These are phyloP conservation scores for Auriscalpium orientale DNA, from an alignment of 768 basidiomycete genomes.

Conservation along the genomic window DNA sequence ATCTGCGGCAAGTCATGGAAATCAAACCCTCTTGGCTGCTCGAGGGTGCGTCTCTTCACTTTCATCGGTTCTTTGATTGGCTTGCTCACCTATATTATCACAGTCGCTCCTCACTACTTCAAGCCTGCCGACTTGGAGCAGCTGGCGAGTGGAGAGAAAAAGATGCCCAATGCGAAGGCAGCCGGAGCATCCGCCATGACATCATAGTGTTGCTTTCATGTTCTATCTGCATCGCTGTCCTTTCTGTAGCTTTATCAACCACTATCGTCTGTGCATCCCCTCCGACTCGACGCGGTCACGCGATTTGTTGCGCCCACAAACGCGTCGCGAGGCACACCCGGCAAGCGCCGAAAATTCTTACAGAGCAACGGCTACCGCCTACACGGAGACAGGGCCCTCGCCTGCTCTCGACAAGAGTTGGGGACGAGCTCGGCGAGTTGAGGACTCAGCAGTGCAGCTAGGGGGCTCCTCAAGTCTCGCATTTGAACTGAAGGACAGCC, in stretches of 20 bases:
- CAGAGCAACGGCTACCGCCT: no score
- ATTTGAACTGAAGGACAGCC: no score
- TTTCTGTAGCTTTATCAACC: background rate
- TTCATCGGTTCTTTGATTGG: background rate
- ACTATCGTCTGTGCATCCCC: no score
- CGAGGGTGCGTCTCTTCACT: slow-evolving; percentile 53
- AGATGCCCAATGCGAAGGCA: slow-evolving; percentile 76
- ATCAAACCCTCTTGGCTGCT: slow-evolving; percentile 93
- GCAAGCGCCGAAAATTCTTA: no score
- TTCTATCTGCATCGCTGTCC: background rate
- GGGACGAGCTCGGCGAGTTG: no score
- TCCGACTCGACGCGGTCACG: no score
- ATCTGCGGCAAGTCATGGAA: slow-evolving; percentile 97
- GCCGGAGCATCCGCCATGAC: slow-evolving; percentile 15
- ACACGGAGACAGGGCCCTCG: no score
- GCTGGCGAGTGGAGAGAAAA: slow-evolving; percentile 74
- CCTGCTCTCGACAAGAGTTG: no score
- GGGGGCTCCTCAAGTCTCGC: no score
- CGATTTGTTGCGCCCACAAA: no score
- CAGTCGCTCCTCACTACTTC: slow-evolving; percentile 97
- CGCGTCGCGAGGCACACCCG: no score
- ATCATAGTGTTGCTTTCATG: background rate
- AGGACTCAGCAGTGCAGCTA: no score
- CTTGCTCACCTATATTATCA: slow-evolving; percentile 4
- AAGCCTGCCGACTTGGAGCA: slow-evolving; percentile 79